These are phyloP conservation scores for Sugiyamaella americana DNA, from an alignment of 805 yeast species.

Conservation along the genomic window DNA sequence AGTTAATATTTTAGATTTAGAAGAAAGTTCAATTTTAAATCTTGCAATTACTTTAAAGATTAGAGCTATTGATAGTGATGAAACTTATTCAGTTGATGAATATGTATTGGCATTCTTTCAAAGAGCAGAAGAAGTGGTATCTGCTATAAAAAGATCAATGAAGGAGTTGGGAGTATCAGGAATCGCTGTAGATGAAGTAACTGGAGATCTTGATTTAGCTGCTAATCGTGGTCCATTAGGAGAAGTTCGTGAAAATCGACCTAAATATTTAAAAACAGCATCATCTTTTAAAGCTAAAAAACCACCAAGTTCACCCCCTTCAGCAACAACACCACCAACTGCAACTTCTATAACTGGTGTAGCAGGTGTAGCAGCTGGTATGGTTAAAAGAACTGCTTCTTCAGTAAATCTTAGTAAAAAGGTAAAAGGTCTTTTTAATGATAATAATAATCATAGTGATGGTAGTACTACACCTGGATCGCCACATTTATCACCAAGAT, in stretches of 20 bases:
- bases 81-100: constrained; percentile 56
- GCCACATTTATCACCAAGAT: constrained; percentile 5
- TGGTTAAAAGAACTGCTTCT: background rate
- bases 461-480: constrained; percentile 4
- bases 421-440: background rate
- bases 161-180: constrained; percentile 1
- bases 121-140: constrained; percentile 29
- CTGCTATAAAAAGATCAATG: background rate
- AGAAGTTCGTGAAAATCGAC: constrained; percentile 1
- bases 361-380: background rate
- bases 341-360: background rate
- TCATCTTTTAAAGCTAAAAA: background rate
- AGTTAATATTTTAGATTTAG: constrained; percentile 56
- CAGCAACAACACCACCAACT: background rate
- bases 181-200: background rate
- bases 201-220: background rate
- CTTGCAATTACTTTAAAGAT: constrained; percentile 50
- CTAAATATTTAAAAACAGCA: background rate
- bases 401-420: background rate
- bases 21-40: constrained; percentile 50
- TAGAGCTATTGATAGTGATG: constrained; percentile 52
- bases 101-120: constrained; percentile 61
- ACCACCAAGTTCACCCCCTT: background rate
- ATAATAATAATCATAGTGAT: background rate
- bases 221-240: background rate